phyloP scores from a whole-genome alignment of 1,139 yeast genomes.

The Sugiyamaella pinicola region DNA sequence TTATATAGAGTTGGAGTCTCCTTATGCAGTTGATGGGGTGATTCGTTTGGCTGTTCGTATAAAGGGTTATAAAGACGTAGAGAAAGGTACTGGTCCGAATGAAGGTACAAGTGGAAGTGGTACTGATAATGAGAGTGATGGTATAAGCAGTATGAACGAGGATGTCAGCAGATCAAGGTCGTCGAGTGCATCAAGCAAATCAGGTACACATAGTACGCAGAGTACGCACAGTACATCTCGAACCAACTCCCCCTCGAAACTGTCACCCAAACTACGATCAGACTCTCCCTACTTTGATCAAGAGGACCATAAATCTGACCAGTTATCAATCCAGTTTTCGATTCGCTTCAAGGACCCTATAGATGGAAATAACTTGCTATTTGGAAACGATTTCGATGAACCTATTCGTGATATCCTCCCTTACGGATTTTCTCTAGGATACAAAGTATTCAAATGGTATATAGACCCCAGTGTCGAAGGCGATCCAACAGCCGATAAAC shows the following conservation, averaged over 20 bases:
- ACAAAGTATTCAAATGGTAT: slow-evolving; percentile 44
- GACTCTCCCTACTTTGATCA: slow-evolving; percentile 32
- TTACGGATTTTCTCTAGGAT: slow-evolving; percentile 59
- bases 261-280: not conserved
- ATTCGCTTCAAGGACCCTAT: slow-evolving; percentile 44
- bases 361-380: slow-evolving; percentile 55
- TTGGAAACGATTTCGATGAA: slow-evolving; percentile 68
- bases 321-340: slow-evolving; percentile 39
- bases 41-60: slow-evolving; percentile 10
- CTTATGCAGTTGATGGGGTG: slow-evolving; percentile 13
- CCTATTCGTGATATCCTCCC: slow-evolving; percentile 67
- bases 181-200: slow-evolving; percentile 1
- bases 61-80: slow-evolving; percentile 8
- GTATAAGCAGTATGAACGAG: too few relatives aligned
- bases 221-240: too few relatives aligned
- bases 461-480: slow-evolving; percentile 68
- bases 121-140: not conserved
- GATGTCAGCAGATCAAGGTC: slow-evolving; percentile 3
- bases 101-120: not conserved
- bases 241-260: not conserved
- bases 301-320: slow-evolving; percentile 32
- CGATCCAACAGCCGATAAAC: slow-evolving; percentile 63
- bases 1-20: slow-evolving; percentile 5
- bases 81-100: not conserved
- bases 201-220: not conserved